phyloP scores from a whole-genome alignment of 805 yeast species.

The Zygosaccharomyces kombuchaensis region DNA sequence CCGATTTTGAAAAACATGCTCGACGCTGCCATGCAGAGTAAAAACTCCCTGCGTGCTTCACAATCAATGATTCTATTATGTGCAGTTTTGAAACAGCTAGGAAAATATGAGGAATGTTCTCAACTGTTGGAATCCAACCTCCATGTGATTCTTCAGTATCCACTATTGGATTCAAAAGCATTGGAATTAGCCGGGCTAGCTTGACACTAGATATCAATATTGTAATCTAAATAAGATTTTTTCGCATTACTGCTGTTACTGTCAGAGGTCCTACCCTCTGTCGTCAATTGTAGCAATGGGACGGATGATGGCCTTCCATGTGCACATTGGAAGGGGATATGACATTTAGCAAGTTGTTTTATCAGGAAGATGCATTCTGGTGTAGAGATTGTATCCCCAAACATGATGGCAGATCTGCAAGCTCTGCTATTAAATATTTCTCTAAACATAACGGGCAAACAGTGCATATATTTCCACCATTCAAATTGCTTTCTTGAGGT shows the following conservation, averaged over 20 bases:
- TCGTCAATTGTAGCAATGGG: conserved; percentile 41
- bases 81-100: conserved; percentile 41
- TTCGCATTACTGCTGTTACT: not conserved
- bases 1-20: conserved; percentile 48
- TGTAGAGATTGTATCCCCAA: conserved; percentile 51
- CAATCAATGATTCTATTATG: conserved; percentile 47
- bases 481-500: not conserved
- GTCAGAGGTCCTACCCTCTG: conserved; percentile 1
- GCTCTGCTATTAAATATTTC: conserved; percentile 57
- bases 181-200: not conserved
- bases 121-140: conserved; percentile 7
- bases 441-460: conserved; percentile 48
- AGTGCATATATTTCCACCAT: conserved; percentile 40
- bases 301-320: conserved; percentile 77
- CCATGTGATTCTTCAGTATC: conserved; percentile 11
- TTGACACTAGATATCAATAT: not conserved
- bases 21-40: conserved; percentile 43
- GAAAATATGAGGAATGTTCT: conserved; percentile 38
- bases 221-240: conserved; percentile 7
- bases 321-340: conserved; percentile 73
- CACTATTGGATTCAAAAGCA: conserved; percentile 6
- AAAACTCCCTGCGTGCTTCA: conserved; percentile 42
- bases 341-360: conserved; percentile 42
- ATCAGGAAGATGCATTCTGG: conserved; percentile 46
- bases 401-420: conserved; percentile 66